Base-by-base conservation (phyloP, 2,329 filamentous ascomycete genomes). In the Aspergillus alliaceus region DNA sequence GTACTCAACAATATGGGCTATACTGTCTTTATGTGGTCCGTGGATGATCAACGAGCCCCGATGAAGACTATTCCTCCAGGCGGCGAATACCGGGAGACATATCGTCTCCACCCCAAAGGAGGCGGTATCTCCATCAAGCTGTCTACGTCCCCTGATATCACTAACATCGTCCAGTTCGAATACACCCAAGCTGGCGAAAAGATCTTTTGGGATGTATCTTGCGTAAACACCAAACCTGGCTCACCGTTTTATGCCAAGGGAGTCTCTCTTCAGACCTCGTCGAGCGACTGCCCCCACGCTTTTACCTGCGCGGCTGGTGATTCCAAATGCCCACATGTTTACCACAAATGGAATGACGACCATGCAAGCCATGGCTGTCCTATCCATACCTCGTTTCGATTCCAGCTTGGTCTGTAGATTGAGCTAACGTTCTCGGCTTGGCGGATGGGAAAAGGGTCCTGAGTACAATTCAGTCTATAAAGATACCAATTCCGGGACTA, bases 261-360 rank as follows among this genome's bases (percentile, higher is more conserved):
- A 8, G 4, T 39, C 37, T 18, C 18, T 9, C 20, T 24, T 22
- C 5, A 24, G 6, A 9, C 39, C 6, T 24, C 20, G 12, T 15
- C 4, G 5, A 25, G n/a, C 4, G 20, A 22, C 20, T 42, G 39
- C 15, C 20, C 39, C 12, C 35, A 39, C n/a, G 20, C 20, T 42
- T 42, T 42, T 15, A 14, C 8, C 39, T 42, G 39, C 20, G 11
- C 22, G 14, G 11, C 11, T 22, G 39, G 39, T 7, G 39, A 42
- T 8, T 12, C 20, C 2, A 24, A 24, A 9, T 42, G 39, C 39
- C 20, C 5, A 7, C 15, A 24, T 42, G 39, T 42, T 12, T 42
- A 42, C 39, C 71, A 75, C 64, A 48, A 70, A 42, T 69, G 72
- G 11, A 59, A 70, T 52, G 74, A 76, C 56, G 64, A 72, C 60